Conservation (phyloP, 805 yeast species). For the Maudiozyma saulgeensis region DNA sequence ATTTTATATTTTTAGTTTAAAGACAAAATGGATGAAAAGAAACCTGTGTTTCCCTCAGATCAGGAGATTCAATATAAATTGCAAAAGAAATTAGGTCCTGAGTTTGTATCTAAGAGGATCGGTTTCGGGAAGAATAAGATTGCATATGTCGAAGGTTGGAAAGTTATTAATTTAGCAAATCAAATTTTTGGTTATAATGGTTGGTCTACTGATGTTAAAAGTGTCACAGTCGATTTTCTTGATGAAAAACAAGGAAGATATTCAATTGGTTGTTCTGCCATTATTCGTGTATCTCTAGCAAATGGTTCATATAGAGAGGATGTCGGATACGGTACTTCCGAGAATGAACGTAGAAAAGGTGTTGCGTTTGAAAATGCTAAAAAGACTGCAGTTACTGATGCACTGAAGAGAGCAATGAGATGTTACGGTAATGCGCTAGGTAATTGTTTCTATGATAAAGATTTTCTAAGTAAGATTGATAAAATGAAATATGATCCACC, state of each 20-base stretch:
- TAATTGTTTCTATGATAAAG: slow-evolving; percentile 74
- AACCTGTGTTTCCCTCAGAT: slow-evolving; percentile 7
- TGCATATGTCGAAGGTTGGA: slow-evolving; percentile 77
- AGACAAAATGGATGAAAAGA: slow-evolving; percentile 18
- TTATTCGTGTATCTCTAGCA: slow-evolving; percentile 60
- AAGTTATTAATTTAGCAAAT: slow-evolving; percentile 68
- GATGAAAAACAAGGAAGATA: slow-evolving; percentile 53
- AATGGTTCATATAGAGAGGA: slow-evolving; percentile 79
- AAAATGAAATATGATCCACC: slow-evolving; percentile 37
- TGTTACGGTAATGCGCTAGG: slow-evolving; percentile 79
- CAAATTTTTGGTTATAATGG: slow-evolving; percentile 78
- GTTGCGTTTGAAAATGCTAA: slow-evolving; percentile 77
- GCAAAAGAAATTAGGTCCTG: slow-evolving; percentile 57
- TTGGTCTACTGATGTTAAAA: slow-evolving; percentile 66
- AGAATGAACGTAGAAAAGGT: slow-evolving; percentile 61
- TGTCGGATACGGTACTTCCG: slow-evolving; percentile 77
- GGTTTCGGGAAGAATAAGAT: slow-evolving; percentile 66
- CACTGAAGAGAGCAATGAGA: slow-evolving; percentile 65
- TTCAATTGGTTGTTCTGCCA: slow-evolving; percentile 60
- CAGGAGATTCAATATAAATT: slow-evolving; percentile 32
- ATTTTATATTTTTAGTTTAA: not conserved
- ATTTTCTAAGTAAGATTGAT: slow-evolving; percentile 40
- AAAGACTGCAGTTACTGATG: slow-evolving; percentile 80
- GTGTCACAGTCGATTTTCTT: slow-evolving; percentile 57
- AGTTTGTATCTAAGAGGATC: slow-evolving; percentile 63